These are phyloP conservation scores for Teunomyces pallodes DNA, from an alignment of 805 yeast species.

Conservation along the genomic window DNA sequence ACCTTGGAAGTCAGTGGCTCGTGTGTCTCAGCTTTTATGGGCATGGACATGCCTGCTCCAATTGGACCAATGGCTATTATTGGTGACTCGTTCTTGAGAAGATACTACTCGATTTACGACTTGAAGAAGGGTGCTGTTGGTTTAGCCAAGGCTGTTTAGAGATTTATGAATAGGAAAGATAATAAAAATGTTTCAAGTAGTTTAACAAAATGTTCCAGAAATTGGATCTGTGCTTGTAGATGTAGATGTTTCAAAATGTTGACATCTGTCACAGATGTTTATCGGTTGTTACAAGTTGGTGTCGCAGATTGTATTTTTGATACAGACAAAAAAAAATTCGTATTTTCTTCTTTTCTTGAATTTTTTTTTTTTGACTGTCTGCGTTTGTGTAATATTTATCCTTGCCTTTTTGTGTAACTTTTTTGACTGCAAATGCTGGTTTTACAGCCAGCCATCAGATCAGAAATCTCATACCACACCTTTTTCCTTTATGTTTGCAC, in stretches of 20 bases:
- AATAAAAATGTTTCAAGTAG: not conserved
- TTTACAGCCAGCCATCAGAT: not conserved
- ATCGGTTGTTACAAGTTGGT: not conserved
- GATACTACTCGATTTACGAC: constrained; percentile 91
- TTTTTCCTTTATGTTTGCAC: not conserved
- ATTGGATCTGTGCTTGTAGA: no score
- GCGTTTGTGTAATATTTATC: not conserved
- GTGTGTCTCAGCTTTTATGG: constrained; percentile 94
- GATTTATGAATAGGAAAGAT: not conserved
- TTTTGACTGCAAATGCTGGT: constrained; percentile 2
- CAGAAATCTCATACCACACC: not conserved
- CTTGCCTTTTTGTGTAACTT: not conserved
- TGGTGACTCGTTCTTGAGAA: constrained; percentile 97
- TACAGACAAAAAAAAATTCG: not conserved
- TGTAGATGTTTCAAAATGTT: no score
- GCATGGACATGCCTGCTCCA: constrained; percentile 96
- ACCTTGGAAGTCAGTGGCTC: constrained; percentile 92
- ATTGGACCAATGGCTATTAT: constrained; percentile 94
- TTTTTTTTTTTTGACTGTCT: not conserved
- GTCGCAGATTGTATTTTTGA: not conserved
- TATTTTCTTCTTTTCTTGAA: not conserved
- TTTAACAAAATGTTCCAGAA: no score
- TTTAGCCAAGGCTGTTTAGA: constrained; percentile 66
- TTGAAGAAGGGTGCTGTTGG: constrained; percentile 90
- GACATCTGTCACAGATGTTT: no score